Evolutionary conservation across 768 basidiomycete genomes (phyloP), one percentile per base, ranked within the genome.

Genomic region (Tricholoma flavovirens): DNA sequence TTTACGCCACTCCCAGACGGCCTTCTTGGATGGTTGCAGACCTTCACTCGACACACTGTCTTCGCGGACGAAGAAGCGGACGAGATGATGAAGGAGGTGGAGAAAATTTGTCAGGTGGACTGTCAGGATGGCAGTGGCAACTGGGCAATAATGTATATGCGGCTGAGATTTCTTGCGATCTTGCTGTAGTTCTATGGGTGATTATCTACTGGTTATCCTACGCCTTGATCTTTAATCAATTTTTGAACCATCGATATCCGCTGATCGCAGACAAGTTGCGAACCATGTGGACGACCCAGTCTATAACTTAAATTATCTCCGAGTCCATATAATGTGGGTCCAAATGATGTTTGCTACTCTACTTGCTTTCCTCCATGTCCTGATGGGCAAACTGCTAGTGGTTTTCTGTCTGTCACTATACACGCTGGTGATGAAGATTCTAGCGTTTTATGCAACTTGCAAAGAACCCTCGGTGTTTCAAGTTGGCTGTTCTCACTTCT

Each of bases 71-170:
- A 68, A 38, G 81, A 86, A 58, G 86, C 84, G 0, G 73, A 75
- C 17, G 73, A 72, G 52, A 81, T 90, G 38, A 83, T 90, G 66
- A 64, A 75, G 33, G 82, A 87, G 63, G 84, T 87, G 6, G 76
- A 77, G 62, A 72, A 83, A 58, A 70, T 81, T 62, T 80, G 80
- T 59, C 67, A 65, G 40, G 67, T 81, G 26, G 86, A 87, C 61
- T 83, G 77, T 64, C 72, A 73, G 63, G 84, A 88, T 65, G 65
- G 60, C 17, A 69, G 71, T 26, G 84, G 84, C 12, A 77, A 77
- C 10, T 89, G 87, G 88, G 71, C 77, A 26, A 72, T 90, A 72
- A 82, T 92, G 78, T 92, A 90, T 63, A 81, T 81, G 58, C 73
- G 91, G 48, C 67, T 93, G 63, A 75, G 88, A 51, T 84, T 88